Evolutionary conservation across 1,284 basidiomycete species (phyloP).

Genomic region (Quambalaria eucalypti): DNA sequence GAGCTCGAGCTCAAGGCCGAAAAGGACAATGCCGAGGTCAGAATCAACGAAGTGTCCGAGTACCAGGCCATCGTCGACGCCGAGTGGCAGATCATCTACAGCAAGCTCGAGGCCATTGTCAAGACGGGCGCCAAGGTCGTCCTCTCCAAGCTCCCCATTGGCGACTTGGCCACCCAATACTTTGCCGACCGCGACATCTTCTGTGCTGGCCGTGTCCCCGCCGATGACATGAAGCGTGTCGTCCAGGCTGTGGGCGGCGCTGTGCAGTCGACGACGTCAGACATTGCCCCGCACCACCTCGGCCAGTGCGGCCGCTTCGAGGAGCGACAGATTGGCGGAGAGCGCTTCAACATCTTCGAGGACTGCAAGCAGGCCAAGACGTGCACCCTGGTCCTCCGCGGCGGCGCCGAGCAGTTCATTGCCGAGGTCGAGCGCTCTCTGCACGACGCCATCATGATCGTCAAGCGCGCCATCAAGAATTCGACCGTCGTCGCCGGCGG

Average conservation of each 20-base stretch:
- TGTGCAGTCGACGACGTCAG: constrained; percentile 88
- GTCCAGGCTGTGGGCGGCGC: constrained; percentile 92
- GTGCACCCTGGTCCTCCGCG: constrained; percentile 87
- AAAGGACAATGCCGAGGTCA: constrained; percentile 97
- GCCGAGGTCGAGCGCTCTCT: constrained; percentile 94
- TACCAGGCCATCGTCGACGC: constrained; percentile 99
- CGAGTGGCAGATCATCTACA: constrained; percentile 99
- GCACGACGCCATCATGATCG: constrained; percentile 99
- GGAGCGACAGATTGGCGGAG: constrained; percentile 91
- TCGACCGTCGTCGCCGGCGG: constrained; percentile 94
- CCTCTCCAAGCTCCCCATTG: constrained; percentile 93
- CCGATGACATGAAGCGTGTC: constrained; percentile 83
- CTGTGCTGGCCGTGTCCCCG: constrained; percentile 89
- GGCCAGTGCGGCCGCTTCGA: constrained; percentile 86
- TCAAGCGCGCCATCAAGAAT: constrained; percentile 91
- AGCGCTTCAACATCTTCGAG: constrained; percentile 93
- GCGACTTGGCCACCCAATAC: constrained; percentile 97
- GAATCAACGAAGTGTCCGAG: constrained; percentile 73
- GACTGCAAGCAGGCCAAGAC: constrained; percentile 92
- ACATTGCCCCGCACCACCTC: constrained; percentile 80
- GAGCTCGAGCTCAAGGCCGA: constrained; percentile 98
- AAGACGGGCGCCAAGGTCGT: constrained; percentile 95
- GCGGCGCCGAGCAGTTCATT: constrained; percentile 97
- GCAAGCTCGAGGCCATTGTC: constrained; percentile 91
- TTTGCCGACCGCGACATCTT: constrained; percentile 99